Evolutionary conservation across 768 basidiomycete genomes (phyloP).

Genomic region (Tremella yokohamensis): DNA sequence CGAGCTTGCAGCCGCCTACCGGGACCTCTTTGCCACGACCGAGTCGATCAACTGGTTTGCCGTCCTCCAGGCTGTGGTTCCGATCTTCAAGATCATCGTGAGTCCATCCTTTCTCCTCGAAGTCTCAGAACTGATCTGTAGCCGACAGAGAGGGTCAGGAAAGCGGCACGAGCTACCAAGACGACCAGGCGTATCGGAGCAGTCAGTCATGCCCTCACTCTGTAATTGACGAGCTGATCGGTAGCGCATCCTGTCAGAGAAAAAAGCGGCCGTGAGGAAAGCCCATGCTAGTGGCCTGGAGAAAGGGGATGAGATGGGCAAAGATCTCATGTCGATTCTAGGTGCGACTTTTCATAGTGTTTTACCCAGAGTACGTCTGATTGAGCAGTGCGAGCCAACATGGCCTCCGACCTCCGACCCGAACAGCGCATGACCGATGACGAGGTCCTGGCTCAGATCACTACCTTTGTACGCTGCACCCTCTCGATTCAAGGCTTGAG

Average conservation of each 20-base stretch:
- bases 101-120: slow-evolving; percentile 13
- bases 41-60: slow-evolving; percentile 19
- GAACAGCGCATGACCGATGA: slow-evolving; percentile 76
- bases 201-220: slow-evolving; percentile 56
- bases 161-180: slow-evolving; percentile 54
- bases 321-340: slow-evolving; percentile 73
- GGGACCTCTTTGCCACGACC: slow-evolving; percentile 34
- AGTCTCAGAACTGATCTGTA: slow-evolving; percentile 29
- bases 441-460: slow-evolving; percentile 54
- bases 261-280: slow-evolving; percentile 62
- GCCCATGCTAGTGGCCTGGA: slow-evolving; percentile 40
- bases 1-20: slow-evolving; percentile 73
- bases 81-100: slow-evolving; percentile 26
- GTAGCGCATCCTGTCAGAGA: slow-evolving; percentile 72
- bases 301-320: slow-evolving; percentile 60
- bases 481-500: too few relatives aligned
- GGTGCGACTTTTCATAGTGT: slow-evolving; percentile 57
- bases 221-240: neutral
- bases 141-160: slow-evolving; percentile 55
- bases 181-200: slow-evolving; percentile 60
- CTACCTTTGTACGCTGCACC: slow-evolving; percentile 33
- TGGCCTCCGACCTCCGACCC: slow-evolving; percentile 56
- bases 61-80: slow-evolving; percentile 53
- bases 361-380: neutral
- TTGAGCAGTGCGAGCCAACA: slow-evolving; percentile 72